Evolutionary conservation across 192 early-diverging fungal species (phyloP).

Genomic region (Hyaloraphidium curvatum): DNA sequence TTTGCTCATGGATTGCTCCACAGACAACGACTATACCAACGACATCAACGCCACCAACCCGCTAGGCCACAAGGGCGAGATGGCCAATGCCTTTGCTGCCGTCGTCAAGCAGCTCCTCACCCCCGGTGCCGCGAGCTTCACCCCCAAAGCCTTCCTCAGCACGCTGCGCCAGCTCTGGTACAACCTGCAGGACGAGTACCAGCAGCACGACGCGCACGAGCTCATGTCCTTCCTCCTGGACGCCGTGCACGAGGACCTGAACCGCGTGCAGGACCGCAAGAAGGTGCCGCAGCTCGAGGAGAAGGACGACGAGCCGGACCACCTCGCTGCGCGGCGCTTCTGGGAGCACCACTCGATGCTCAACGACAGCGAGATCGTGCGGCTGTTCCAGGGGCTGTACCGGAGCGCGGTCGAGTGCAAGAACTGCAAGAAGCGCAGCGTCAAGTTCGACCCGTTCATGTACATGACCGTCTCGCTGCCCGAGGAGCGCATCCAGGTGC

Average conservation of each 20-base stretch:
- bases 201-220: constrained; percentile 1
- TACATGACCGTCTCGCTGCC: constrained; percentile 58
- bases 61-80: neutral
- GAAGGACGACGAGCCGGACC: neutral
- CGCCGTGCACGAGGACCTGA: neutral
- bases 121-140: neutral
- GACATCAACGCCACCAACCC: neutral
- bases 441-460: constrained; percentile 74
- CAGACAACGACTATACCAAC: neutral
- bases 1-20: neutral
- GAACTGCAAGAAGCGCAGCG: constrained; percentile 24
- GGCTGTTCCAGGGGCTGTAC: neutral
- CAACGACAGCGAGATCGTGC: neutral
- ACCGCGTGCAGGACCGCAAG: neutral
- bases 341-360: neutral
- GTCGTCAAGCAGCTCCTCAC: neutral
- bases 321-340: neutral
- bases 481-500: constrained; percentile 18
- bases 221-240: constrained; percentile 2
- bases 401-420: neutral
- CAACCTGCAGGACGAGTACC: neutral
- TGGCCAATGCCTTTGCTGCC: neutral
- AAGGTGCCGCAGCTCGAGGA: neutral
- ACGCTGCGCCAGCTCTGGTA: neutral
- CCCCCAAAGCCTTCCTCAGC: neutral